phyloP scores from a whole-genome alignment of 257 asterid genomes.

The Nicotiana otophora region DNA sequence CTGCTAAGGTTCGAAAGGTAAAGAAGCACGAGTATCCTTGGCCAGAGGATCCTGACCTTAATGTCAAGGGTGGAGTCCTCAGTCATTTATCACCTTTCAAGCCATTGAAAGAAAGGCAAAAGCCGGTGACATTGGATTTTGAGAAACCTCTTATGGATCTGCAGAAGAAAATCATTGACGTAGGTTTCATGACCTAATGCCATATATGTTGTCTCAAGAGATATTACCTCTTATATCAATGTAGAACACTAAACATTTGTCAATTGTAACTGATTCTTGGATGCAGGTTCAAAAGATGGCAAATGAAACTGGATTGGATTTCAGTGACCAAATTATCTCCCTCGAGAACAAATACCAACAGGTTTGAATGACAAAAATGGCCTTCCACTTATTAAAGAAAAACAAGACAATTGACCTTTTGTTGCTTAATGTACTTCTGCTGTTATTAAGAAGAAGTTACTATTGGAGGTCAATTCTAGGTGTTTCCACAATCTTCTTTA shows the following conservation, averaged over 20 bases:
- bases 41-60: constrained; percentile 77
- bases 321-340: constrained; percentile 66
- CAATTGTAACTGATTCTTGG: constrained; percentile 8
- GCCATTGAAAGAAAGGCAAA: constrained; percentile 89
- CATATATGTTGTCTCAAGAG: not conserved
- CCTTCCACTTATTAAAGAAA: not conserved
- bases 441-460: not conserved
- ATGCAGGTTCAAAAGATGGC: constrained; percentile 88
- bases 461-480: not conserved
- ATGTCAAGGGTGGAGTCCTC: constrained; percentile 88
- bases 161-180: constrained; percentile 76
- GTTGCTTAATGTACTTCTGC: not conserved
- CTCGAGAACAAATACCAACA: constrained; percentile 80
- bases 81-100: constrained; percentile 81
- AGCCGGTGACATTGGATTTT: constrained; percentile 85
- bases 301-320: constrained; percentile 85
- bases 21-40: constrained; percentile 82
- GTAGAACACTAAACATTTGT: not conserved
- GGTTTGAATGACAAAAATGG: constrained; percentile 38
- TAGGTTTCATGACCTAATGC: constrained; percentile 20
- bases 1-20: constrained; percentile 60
- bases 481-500: not conserved
- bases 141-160: constrained; percentile 85
- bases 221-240: not conserved
- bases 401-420: not conserved